Conservation (phyloP, 2,329 filamentous ascomycete genomes). For the Microsporum canis region DNA sequence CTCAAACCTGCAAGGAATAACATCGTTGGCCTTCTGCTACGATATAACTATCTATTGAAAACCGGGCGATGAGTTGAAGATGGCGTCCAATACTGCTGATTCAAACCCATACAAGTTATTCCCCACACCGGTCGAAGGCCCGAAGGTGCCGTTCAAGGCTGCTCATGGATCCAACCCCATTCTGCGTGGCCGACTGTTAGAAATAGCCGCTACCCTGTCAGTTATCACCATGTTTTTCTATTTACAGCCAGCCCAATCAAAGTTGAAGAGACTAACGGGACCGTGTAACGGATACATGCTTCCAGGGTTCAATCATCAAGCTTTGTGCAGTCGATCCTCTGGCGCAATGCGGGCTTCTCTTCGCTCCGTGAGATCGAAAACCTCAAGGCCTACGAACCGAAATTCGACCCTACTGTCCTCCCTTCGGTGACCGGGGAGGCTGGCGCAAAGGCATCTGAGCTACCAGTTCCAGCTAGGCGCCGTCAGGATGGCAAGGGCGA, state of each 20-base stretch:
- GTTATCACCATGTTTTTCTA: conserved; percentile 18
- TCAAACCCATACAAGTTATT: neutral
- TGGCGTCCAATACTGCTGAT: neutral
- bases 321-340: conserved; percentile 54
- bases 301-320: conserved; percentile 47
- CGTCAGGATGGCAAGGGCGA: conserved; percentile 24
- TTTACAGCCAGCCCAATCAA: neutral
- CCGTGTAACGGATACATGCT: neutral
- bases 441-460: conserved; percentile 13
- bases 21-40: neutral
- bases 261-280: conserved; percentile 5
- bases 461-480: conserved; percentile 25
- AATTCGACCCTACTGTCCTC: conserved; percentile 49
- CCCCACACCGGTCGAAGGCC: conserved; percentile 30
- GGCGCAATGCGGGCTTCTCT: conserved; percentile 58
- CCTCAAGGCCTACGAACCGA: conserved; percentile 43
- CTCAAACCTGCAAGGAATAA: neutral
- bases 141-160: conserved; percentile 36
- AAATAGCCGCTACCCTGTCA: conserved; percentile 52
- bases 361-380: conserved; percentile 44
- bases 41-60: neutral
- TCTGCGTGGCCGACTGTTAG: conserved; percentile 54
- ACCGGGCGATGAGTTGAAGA: neutral
- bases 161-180: conserved; percentile 55
- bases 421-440: conserved; percentile 24